A percentile compares a stretch with the other conserved stretches of the same genome.
Conservation (phyloP, 225 moss, liverwort and hornwort species). For the Takakia lepidozioides region DNA sequence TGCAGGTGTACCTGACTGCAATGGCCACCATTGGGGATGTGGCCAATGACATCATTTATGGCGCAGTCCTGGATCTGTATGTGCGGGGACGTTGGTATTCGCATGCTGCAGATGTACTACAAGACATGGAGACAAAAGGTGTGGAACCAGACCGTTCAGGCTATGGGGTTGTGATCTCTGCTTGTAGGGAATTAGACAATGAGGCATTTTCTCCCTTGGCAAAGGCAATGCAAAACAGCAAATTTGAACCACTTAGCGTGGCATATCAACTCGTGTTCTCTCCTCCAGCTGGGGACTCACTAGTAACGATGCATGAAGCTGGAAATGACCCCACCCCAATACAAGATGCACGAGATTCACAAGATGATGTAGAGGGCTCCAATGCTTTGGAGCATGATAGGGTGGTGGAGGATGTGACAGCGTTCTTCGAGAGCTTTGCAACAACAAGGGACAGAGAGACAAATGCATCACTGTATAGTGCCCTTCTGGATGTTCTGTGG, state of each 20-base stretch:
- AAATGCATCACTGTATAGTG: constrained; percentile 74
- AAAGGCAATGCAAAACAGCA: constrained; percentile 54
- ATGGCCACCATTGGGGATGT: constrained; percentile 22
- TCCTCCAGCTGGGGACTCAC: constrained; percentile 13
- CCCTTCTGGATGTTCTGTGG: constrained; percentile 86
- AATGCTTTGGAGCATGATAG: constrained; percentile 16
- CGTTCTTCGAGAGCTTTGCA: constrained; percentile 47
- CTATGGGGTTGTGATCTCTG: constrained; percentile 67
- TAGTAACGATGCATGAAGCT: neutral
- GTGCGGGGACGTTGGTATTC: constrained; percentile 71
- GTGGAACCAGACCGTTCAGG: constrained; percentile 74
- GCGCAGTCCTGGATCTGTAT: constrained; percentile 75
- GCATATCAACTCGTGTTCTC: constrained; percentile 42
- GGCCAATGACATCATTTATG: constrained; percentile 39
- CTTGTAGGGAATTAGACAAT: constrained; percentile 63
- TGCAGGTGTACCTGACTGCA: constrained; percentile 66
- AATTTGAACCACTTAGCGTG: constrained; percentile 60
- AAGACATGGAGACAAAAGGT: constrained; percentile 64
- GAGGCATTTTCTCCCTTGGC: constrained; percentile 42
- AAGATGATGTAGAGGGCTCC: constrained; percentile 3
- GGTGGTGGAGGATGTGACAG: constrained; percentile 36
- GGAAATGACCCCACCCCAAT: neutral
- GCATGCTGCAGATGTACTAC: constrained; percentile 60
- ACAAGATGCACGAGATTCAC: constrained; percentile 4
- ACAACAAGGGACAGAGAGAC: constrained; percentile 31